Conservation (phyloP, 371 early-diverging fungal genomes). For the Parasitella parasitica region DNA sequence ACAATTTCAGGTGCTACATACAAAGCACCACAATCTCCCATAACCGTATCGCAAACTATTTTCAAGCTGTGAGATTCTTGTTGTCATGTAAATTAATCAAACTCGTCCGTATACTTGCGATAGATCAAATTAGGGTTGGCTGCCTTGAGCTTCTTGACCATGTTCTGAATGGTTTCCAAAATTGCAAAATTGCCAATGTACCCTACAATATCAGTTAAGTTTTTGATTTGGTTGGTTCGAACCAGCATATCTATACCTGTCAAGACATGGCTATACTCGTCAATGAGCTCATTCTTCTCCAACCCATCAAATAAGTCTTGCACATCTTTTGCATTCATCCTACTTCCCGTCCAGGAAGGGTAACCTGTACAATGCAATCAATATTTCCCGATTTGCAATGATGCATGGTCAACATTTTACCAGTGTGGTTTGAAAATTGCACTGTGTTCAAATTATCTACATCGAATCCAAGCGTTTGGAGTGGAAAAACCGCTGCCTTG, state of each 20-base stretch:
- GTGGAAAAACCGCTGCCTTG: conserved; percentile 88
- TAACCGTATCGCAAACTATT: conserved; percentile 91
- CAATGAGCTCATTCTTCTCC: conserved; percentile 66
- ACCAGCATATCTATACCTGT: too few species aligned
- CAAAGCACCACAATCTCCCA: conserved; percentile 87
- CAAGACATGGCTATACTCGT: conserved; percentile 79
- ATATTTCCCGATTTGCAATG: neutral
- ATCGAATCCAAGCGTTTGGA: conserved; percentile 87
- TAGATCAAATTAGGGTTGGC: conserved; percentile 48
- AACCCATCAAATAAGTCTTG: conserved; percentile 71
- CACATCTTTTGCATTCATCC: conserved; percentile 65
- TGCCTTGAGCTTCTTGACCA: conserved; percentile 49
- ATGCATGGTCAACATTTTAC: conserved; percentile 24
- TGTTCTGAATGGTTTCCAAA: conserved; percentile 58
- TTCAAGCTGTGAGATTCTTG: neutral
- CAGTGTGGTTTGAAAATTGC: conserved; percentile 91
- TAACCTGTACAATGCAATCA: conserved; percentile 56
- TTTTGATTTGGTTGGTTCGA: too few species aligned
- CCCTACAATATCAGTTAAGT: conserved; percentile 55
- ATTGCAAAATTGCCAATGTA: conserved; percentile 82
- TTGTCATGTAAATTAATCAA: too few species aligned
- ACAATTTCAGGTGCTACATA: conserved; percentile 85
- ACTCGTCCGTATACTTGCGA: conserved; percentile 47
- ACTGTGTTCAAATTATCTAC: conserved; percentile 93
- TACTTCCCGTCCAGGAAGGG: conserved; percentile 71